A percentile compares a stretch with the other conserved stretches of the same genome.
These are phyloP conservation scores for Grosmannia clavigera DNA, from an alignment of 2,329 filamentous ascomycete species.

Conservation along the genomic window DNA sequence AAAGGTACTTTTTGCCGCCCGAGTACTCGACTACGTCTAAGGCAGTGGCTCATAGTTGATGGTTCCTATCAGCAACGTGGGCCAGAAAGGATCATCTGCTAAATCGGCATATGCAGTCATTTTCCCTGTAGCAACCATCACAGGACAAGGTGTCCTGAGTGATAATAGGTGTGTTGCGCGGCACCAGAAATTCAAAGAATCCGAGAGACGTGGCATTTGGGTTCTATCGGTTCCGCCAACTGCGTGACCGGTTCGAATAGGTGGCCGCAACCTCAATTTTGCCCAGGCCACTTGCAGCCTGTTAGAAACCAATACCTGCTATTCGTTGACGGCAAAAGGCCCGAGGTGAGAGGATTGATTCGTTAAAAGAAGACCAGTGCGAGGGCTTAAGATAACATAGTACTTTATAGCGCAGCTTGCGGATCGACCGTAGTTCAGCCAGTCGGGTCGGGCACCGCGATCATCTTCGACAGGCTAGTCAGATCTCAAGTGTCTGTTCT, in stretches of 20 bases:
- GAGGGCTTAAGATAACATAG: background rate
- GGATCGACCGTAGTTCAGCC: conserved; percentile 45
- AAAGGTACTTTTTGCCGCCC: conserved; percentile 35
- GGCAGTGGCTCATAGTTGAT: conserved; percentile 43
- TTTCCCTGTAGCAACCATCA: conserved; percentile 54
- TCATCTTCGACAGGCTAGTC: conserved; percentile 53
- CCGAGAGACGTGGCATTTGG: conserved; percentile 40
- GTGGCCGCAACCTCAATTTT: conserved; percentile 33
- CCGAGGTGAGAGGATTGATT: background rate
- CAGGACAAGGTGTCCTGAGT: conserved; percentile 39
- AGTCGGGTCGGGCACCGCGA: conserved; percentile 56
- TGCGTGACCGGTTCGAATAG: conserved; percentile 50
- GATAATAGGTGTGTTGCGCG: conserved; percentile 31
- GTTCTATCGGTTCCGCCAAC: conserved; percentile 67
- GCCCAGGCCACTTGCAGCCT: conserved; percentile 48
- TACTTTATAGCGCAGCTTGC: conserved; percentile 57
- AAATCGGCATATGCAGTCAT: conserved; percentile 16
- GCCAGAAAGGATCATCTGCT: background rate
- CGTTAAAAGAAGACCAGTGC: background rate
- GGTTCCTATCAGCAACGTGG: background rate
- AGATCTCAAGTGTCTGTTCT: conserved; percentile 46
- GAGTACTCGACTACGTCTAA: conserved; percentile 48
- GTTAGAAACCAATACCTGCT: conserved; percentile 37
- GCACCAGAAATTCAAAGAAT: conserved; percentile 55
- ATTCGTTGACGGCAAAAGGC: conserved; percentile 42